Evolutionary conservation across 2,329 filamentous ascomycete genomes (phyloP).

Genomic region (Emydomyces testavorans): DNA sequence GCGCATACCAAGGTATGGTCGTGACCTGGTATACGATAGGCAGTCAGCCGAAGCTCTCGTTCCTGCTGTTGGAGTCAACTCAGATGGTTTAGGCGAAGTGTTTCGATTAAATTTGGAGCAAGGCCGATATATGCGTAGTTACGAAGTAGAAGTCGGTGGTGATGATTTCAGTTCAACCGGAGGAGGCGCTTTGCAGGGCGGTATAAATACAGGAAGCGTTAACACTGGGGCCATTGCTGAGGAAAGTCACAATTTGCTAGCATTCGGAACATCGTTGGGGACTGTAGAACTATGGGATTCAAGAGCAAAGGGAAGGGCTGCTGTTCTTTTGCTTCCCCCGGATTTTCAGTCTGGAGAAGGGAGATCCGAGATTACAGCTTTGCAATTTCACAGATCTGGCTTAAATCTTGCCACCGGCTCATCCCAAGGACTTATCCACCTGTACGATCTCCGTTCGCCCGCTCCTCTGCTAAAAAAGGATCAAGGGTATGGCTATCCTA

Average conservation of each 20-base stretch:
- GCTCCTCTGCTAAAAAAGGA: conserved; percentile 80
- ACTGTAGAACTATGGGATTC: conserved; percentile 97
- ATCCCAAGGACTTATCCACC: conserved; percentile 74
- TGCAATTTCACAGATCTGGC: conserved; percentile 76
- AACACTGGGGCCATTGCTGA: conserved; percentile 82
- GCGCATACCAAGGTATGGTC: conserved; percentile 83
- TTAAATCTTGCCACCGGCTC: conserved; percentile 76
- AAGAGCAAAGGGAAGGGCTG: conserved; percentile 68
- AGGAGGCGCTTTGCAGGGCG: conserved; percentile 70
- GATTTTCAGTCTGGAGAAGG: conserved; percentile 30
- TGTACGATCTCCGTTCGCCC: conserved; percentile 86
- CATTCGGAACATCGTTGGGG: conserved; percentile 89
- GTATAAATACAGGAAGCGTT: conserved; percentile 72
- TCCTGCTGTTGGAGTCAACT: conserved; percentile 75
- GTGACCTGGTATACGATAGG: conserved; percentile 76
- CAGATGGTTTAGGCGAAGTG: conserved; percentile 78
- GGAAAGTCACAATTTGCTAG: conserved; percentile 74
- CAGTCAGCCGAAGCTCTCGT: conserved; percentile 74
- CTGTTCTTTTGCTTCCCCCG: conserved; percentile 50
- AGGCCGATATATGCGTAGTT: conserved; percentile 88
- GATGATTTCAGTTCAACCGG: conserved; percentile 59
- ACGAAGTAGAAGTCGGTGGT: conserved; percentile 77
- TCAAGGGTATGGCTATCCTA: conserved; percentile 86
- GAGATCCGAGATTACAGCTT: conserved; percentile 61
- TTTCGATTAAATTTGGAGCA: conserved; percentile 85